Evolutionary conservation across 2,329 filamentous ascomycete genomes (phyloP).

Genomic region (Verruconis gallopava): DNA sequence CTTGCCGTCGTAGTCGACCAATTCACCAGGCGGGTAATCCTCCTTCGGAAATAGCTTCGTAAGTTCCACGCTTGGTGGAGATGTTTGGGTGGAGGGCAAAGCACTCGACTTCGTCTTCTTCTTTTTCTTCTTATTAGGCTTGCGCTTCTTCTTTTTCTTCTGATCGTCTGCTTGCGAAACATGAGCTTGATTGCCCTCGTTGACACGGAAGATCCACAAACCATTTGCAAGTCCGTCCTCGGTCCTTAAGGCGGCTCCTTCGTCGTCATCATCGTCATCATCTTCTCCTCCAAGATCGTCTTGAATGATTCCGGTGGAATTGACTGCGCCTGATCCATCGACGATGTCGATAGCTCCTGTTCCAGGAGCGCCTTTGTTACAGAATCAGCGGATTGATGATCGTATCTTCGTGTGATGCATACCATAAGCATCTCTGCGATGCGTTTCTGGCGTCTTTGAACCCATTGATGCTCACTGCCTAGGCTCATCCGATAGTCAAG

Average conservation of each 20-base stretch:
- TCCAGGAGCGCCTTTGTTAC: no score
- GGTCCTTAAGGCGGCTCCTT: constrained; percentile 14
- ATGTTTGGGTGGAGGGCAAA: constrained; percentile 42
- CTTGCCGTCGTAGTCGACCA: constrained; percentile 51
- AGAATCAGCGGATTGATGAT: no score
- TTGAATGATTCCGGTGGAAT: constrained; percentile 22
- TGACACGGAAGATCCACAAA: constrained; percentile 6
- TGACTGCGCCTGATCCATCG: constrained; percentile 23
- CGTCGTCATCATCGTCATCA: constrained; percentile 20
- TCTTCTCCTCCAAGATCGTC: constrained; percentile 20
- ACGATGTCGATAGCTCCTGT: constrained; percentile 16
- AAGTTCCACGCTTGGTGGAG: constrained; percentile 60
- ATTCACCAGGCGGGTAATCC: constrained; percentile 64
- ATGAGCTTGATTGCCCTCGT: not conserved
- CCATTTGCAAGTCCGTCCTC: constrained; percentile 11
- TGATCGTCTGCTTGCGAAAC: constrained; percentile 33
- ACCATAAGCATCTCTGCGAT: constrained; percentile 23
- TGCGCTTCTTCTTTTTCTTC: constrained; percentile 73
- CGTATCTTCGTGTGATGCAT: no score
- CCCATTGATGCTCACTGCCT: constrained; percentile 19
- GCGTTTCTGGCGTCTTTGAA: constrained; percentile 25
- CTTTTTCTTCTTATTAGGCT: constrained; percentile 54
- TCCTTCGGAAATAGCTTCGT: constrained; percentile 60
- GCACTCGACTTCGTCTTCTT: constrained; percentile 36
- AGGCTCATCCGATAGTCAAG: not conserved